Percentiles rank a stretch among this genome's conserved stretches.
These are phyloP conservation scores for Ascomycota sp. DNA, from an alignment of 2,329 filamentous ascomycete species.

Conservation along the genomic window DNA sequence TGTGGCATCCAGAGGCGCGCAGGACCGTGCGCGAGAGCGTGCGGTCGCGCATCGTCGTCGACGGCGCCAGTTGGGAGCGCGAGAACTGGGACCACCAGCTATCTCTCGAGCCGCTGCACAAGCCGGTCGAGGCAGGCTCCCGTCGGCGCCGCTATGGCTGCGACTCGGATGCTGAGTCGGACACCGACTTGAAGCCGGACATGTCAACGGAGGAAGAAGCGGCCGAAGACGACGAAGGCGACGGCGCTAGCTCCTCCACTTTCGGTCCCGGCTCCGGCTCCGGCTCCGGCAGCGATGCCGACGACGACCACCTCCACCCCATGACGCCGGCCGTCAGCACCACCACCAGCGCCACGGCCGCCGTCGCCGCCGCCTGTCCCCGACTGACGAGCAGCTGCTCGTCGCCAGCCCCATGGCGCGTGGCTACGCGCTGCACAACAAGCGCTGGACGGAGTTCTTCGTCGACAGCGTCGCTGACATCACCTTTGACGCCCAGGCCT, in stretches of 20 bases:
- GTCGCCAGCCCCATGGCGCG: slow-evolving; percentile 19
- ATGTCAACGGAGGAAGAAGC: no score
- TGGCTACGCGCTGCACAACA: slow-evolving; percentile 27
- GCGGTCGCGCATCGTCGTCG: slow-evolving; percentile 12
- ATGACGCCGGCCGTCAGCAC: no score
- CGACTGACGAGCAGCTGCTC: slow-evolving; percentile 19
- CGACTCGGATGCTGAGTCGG: no score
- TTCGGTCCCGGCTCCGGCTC: no score
- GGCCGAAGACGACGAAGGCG: no score
- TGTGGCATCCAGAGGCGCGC: slow-evolving; percentile 7
- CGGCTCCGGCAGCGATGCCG: no score
- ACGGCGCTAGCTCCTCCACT: no score
- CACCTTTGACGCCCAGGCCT: slow-evolving; percentile 26
- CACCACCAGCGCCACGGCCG: no score
- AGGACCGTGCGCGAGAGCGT: slow-evolving; percentile 9
- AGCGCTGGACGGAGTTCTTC: slow-evolving; percentile 27
- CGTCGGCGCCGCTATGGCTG: no score
- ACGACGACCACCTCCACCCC: no score
- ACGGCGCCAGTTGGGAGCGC: slow-evolving; percentile 12
- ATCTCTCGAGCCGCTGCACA: slow-evolving; percentile 3
- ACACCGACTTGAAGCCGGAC: no score
- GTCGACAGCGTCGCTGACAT: slow-evolving; percentile 23
- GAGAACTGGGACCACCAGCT: slow-evolving; percentile 9
- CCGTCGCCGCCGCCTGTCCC: slow-evolving; percentile 8
- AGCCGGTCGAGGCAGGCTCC: not conserved